Evolutionary conservation across 108 stramenopile species (phyloP), one percentile per base, ranked within the genome.

Genomic region (Cyclotella distinguenda): DNA sequence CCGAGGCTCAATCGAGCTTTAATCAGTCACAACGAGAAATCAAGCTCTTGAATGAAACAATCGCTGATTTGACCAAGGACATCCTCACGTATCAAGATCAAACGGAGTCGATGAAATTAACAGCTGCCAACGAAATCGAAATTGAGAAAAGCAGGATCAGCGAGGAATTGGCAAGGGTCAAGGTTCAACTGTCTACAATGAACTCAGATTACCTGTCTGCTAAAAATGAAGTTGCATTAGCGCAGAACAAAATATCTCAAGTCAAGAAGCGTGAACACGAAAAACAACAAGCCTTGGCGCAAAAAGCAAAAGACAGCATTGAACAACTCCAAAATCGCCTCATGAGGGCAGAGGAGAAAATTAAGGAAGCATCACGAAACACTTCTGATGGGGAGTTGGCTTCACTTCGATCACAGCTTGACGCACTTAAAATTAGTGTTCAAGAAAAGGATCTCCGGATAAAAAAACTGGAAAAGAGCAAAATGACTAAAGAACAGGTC

Each of bases 401-500:
- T 11, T n/a, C 34, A 27, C 39, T 80, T 6, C 61, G 69, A 49
- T 19, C 25, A 10, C 65, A 83, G 34, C 12, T 91, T n/a, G 54
- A 74, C 8, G 77, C 85, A 34, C 49, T 89, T 26, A 74, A 59
- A 22, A 60, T 47, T 5, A 50, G 69, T 30, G 45, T 86, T 15
- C 53, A 68, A 31, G 50, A 74, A 31, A 91, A 89, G 54, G 87
- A 95, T 45, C 73, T 54, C 11, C 72, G 94, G 11, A 95, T 95
- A 57, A 78, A 86, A 52, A 88, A 91, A 58, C 85, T 95, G 12
- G 84, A 91, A 60, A 77, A 77, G 36, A 60, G 74, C 23, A 77
- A 78, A 30, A 68, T 95, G 38, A 95, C 94, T 23, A 90, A 86
- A 53, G 86, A 85, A 40, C 84, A 87, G 46, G 61, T 83, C 8